Conservation (phyloP, 208 protist genomes). For the Naegleria lovaniensis region DNA sequence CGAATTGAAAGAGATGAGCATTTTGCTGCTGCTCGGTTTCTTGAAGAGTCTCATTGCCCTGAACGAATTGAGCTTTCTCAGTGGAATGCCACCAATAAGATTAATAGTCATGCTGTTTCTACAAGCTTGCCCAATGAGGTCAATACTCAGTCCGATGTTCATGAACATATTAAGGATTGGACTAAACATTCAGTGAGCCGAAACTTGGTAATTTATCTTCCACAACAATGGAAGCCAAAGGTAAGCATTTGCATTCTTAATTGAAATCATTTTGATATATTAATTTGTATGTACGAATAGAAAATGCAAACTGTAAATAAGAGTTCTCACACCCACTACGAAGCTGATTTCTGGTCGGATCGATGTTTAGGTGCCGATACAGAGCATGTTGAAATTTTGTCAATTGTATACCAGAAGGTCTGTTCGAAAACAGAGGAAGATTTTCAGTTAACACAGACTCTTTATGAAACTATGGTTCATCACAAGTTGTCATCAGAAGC, state of each 20-base stretch:
- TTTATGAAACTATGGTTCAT: background rate
- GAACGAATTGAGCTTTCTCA: background rate
- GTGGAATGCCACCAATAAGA: background rate
- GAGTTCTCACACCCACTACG: background rate
- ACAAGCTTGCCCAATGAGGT: background rate
- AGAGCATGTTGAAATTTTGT: background rate
- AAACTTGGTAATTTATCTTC: background rate
- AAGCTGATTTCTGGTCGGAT: background rate
- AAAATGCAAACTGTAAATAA: background rate
- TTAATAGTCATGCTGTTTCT: background rate
- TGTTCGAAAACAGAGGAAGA: background rate
- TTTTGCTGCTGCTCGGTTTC: background rate
- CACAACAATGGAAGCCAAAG: background rate
- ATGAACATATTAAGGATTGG: background rate
- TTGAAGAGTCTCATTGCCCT: background rate
- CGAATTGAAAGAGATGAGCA: background rate
- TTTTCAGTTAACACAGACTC: background rate
- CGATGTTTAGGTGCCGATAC: background rate
- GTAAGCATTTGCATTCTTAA: too few species aligned
- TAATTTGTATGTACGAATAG: too few species aligned
- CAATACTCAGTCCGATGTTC: background rate
- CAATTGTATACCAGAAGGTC: background rate
- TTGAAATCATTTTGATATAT: too few species aligned
- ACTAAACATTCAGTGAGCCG: background rate
- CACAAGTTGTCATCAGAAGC: background rate